A percentile compares a stretch with the other conserved stretches of the same genome.
Conservation (phyloP, 2,329 filamentous ascomycete genomes). For the Diaporthe destruens region DNA sequence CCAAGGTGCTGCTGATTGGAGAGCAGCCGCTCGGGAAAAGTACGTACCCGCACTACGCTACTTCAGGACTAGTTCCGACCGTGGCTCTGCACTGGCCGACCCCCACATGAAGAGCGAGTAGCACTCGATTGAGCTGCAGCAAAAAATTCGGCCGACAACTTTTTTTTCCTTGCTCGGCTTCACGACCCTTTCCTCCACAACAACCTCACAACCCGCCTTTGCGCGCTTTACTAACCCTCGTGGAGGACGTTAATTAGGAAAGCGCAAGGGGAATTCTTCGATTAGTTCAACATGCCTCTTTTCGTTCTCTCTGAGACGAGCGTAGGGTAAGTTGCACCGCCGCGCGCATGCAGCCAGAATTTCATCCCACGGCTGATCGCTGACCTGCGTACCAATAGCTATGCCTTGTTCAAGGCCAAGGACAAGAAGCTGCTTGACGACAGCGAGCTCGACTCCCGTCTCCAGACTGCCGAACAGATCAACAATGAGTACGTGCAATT, state of each 20-base stretch:
- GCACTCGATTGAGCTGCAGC: constrained; percentile 34
- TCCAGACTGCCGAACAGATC: constrained; percentile 84
- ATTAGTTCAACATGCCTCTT: constrained; percentile 76
- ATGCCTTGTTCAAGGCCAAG: constrained; percentile 97
- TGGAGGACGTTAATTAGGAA: constrained; percentile 41
- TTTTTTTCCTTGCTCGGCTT: constrained; percentile 35
- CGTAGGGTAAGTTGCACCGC: constrained; percentile 70
- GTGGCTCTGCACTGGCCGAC: constrained; percentile 33
- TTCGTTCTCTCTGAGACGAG: constrained; percentile 95
- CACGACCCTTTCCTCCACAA: constrained; percentile 31
- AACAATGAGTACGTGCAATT: constrained; percentile 79
- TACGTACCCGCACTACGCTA: constrained; percentile 13
- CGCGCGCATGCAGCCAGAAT: constrained; percentile 8
- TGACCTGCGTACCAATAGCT: constrained; percentile 68
- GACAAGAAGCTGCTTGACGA: constrained; percentile 95
- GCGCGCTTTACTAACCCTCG: constrained; percentile 45
- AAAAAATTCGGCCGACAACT: constrained; percentile 41
- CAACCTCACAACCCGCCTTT: constrained; percentile 36
- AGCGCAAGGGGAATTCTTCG: constrained; percentile 41
- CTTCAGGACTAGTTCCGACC: constrained; percentile 29
- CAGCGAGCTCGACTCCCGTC: constrained; percentile 80
- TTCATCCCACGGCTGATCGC: neutral
- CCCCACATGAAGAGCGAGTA: constrained; percentile 38
- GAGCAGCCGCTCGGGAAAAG: neutral
- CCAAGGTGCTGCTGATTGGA: constrained; percentile 34